Conservation (phyloP, 352 stramenopile genomes). For the Globisporangium megalacanthum region DNA sequence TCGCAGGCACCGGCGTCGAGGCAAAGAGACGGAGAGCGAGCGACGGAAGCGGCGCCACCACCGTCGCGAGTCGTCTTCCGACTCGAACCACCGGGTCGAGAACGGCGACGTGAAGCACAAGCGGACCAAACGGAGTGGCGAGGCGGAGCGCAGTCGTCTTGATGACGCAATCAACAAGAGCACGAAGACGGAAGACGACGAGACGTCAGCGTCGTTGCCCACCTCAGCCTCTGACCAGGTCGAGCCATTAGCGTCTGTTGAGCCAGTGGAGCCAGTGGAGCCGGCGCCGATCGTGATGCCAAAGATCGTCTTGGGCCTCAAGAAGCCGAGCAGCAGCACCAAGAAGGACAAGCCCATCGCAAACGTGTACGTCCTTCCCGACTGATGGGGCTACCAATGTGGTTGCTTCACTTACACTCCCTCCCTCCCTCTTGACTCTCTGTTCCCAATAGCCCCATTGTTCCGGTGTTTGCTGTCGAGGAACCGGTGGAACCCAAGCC, state of each 20-base stretch:
- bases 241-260: background rate
- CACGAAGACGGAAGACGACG: conserved; percentile 16
- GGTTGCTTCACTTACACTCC: background rate
- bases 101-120: conserved; percentile 8
- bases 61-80: conserved; percentile 15
- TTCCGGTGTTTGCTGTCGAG: conserved; percentile 29
- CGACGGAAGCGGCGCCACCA: conserved; percentile 14
- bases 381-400: background rate
- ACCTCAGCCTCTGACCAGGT: background rate
- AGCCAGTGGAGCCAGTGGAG: background rate
- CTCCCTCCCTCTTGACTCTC: background rate
- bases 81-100: conserved; percentile 5
- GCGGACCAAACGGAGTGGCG: background rate
- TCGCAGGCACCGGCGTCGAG: background rate
- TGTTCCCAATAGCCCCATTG: conserved; percentile 4
- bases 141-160: no score
- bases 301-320: conserved; percentile 49
- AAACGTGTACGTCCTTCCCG: conserved; percentile 16
- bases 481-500: conserved; percentile 36
- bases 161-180: no score
- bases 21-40: conserved; percentile 7
- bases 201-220: background rate
- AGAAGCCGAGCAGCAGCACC: conserved; percentile 15
- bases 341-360: conserved; percentile 34
- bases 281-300: conserved; percentile 10